A percentile compares a stretch with the other conserved stretches of the same genome.
These are phyloP conservation scores for Gaertneriomyces semiglobifer DNA, from an alignment of 192 early-diverging fungal genomes.

Conservation along the genomic window DNA sequence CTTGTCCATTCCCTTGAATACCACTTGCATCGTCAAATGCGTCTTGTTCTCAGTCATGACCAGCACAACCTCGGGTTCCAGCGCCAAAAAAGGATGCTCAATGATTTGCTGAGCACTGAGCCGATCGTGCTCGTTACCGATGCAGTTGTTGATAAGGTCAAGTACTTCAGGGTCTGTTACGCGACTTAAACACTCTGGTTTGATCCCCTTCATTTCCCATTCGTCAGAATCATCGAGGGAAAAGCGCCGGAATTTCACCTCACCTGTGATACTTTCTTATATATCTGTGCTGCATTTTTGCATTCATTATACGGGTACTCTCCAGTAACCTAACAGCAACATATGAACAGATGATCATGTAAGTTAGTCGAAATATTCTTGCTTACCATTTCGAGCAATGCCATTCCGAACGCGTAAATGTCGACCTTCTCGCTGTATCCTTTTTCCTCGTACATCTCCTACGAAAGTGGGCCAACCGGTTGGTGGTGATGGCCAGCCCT, in stretches of 20 bases:
- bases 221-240: neutral
- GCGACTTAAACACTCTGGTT: slow-evolving; percentile 66
- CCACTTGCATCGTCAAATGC: slow-evolving; percentile 67
- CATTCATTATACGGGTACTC: slow-evolving; percentile 81
- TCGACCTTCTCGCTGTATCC: slow-evolving; percentile 82
- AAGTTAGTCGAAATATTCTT: neutral
- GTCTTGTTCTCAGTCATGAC: slow-evolving; percentile 59
- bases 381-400: slow-evolving; percentile 70
- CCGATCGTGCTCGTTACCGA: slow-evolving; percentile 64
- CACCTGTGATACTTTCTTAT: slow-evolving; percentile 69
- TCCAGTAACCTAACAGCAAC: slow-evolving; percentile 53
- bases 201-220: slow-evolving; percentile 48
- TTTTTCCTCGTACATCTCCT: slow-evolving; percentile 81
- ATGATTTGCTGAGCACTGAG: slow-evolving; percentile 68
- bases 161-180: slow-evolving; percentile 65
- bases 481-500: neutral
- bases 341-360: neutral
- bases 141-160: slow-evolving; percentile 61
- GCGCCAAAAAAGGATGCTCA: slow-evolving; percentile 68
- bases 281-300: slow-evolving; percentile 76
- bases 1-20: slow-evolving; percentile 73
- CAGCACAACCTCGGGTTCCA: slow-evolving; percentile 73
- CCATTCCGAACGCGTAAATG: slow-evolving; percentile 84
- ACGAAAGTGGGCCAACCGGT: neutral
- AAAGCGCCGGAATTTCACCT: neutral